phyloP scores from a whole-genome alignment of 805 yeast genomes.

The Cyberlindnera maritima region DNA sequence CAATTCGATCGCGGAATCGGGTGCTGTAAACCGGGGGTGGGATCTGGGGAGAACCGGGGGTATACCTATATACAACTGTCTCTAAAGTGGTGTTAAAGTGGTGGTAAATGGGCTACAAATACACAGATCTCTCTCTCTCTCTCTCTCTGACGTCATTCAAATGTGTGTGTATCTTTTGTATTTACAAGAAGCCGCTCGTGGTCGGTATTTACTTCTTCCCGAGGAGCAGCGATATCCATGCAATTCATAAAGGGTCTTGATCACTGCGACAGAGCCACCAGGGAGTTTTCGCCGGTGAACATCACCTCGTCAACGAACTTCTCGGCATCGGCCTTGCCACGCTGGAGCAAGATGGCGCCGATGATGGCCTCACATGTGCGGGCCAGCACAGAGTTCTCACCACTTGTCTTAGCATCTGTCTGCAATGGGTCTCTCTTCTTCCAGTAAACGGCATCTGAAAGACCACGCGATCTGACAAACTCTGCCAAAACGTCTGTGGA shows the following conservation, averaged over 20 bases:
- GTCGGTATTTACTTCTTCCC: not conserved
- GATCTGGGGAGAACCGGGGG: not conserved
- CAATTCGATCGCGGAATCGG: not conserved
- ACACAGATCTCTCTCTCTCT: too few species aligned
- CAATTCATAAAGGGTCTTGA: not conserved
- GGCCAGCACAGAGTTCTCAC: constrained; percentile 52
- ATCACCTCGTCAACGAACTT: constrained; percentile 55
- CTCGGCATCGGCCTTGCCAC: constrained; percentile 60
- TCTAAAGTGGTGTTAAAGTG: too few species aligned
- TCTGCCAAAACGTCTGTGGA: constrained; percentile 50
- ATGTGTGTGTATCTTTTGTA: not conserved
- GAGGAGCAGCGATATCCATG: not conserved
- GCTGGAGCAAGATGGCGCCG: constrained; percentile 63
- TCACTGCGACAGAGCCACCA: constrained; percentile 20
- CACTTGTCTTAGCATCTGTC: constrained; percentile 45
- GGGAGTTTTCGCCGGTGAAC: constrained; percentile 22
- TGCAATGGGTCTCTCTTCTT: constrained; percentile 50
- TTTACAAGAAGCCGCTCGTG: not conserved
- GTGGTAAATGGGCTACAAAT: too few species aligned
- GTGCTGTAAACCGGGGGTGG: not conserved
- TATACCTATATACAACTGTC: too few species aligned
- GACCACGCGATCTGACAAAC: constrained; percentile 46
- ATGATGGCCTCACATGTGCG: constrained; percentile 58
- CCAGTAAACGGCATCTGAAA: constrained; percentile 64
- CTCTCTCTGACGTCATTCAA: too few species aligned